Conservation (phyloP, 169 alveolate species). For the Toxoplasma gondii region DNA sequence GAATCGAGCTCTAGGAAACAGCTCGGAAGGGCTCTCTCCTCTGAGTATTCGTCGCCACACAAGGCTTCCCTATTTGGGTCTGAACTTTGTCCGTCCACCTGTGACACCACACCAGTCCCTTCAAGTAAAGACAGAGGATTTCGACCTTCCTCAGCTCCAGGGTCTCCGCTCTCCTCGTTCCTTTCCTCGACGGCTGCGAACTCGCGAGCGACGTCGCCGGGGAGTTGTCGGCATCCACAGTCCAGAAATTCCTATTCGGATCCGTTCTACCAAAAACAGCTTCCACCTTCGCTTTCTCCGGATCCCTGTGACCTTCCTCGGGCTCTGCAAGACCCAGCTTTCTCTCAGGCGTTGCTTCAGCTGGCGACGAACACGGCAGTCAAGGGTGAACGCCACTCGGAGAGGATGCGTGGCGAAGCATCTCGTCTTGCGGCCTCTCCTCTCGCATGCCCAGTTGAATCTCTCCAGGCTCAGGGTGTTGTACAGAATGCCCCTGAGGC, state of each 20-base stretch:
- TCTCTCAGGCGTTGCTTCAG: neutral
- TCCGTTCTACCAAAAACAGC: neutral
- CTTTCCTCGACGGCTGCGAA: constrained; percentile 3
- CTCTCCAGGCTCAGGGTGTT: too few species aligned
- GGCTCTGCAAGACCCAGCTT: neutral
- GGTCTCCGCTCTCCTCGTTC: neutral
- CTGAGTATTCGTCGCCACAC: too few species aligned
- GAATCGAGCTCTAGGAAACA: too few species aligned
- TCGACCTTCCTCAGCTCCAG: neutral
- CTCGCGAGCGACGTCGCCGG: constrained; percentile 23
- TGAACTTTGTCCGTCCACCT: too few species aligned
- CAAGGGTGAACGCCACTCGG: neutral
- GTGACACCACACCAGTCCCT: neutral
- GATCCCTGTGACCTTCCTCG: too few species aligned
- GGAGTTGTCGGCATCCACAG: neutral
- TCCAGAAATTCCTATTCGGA: neutral
- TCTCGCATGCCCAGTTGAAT: too few species aligned
- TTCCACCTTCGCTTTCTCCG: too few species aligned
- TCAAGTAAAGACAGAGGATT: neutral
- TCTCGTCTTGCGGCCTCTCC: too few species aligned
- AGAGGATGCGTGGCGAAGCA: too few species aligned
- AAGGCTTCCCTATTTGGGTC: too few species aligned
- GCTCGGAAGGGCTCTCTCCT: too few species aligned
- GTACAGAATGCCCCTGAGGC: too few species aligned
- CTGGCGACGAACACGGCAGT: neutral